Evolutionary conservation across 2,329 filamentous ascomycete genomes (phyloP).

Genomic region (Bipolaris bicolor): DNA sequence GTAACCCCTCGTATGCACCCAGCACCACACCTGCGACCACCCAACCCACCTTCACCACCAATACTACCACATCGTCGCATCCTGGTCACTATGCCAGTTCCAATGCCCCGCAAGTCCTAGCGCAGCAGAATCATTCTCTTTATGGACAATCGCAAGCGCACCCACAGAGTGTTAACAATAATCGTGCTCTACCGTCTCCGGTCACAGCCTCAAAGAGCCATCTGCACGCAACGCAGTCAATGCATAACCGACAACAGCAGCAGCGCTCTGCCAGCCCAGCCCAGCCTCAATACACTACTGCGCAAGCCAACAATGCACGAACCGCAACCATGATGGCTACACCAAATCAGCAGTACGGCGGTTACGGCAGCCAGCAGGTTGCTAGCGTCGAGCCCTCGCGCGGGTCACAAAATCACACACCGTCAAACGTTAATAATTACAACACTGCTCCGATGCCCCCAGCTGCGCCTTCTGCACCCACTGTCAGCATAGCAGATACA

Average conservation of each 20-base stretch:
- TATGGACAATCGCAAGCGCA: slow-evolving; percentile 37
- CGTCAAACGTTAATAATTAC: slow-evolving; percentile 32
- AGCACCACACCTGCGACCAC: slow-evolving; percentile 21
- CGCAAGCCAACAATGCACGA: slow-evolving; percentile 17
- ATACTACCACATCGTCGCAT: slow-evolving; percentile 26
- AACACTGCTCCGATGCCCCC: slow-evolving; percentile 16
- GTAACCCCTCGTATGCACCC: slow-evolving; percentile 36
- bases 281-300: slow-evolving; percentile 31
- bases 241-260: slow-evolving; percentile 37
- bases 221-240: slow-evolving; percentile 32
- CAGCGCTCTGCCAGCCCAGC: slow-evolving; percentile 39
- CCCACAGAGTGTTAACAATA: slow-evolving; percentile 37
- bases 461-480: slow-evolving; percentile 21
- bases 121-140: slow-evolving; percentile 26
- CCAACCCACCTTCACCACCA: slow-evolving; percentile 31
- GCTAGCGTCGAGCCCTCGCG: slow-evolving; percentile 30
- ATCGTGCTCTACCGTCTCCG: slow-evolving; percentile 31
- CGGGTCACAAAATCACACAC: slow-evolving; percentile 17
- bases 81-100: slow-evolving; percentile 25
- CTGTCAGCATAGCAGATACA: slow-evolving; percentile 27
- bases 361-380: slow-evolving; percentile 31
- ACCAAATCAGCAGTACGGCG: slow-evolving; percentile 26
- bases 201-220: slow-evolving; percentile 31
- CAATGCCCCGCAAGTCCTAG: slow-evolving; percentile 23
- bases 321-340: slow-evolving; percentile 19